Evolutionary conservation across 1,139 yeast species (phyloP).

Genomic region (Pichiaceae sp.): DNA sequence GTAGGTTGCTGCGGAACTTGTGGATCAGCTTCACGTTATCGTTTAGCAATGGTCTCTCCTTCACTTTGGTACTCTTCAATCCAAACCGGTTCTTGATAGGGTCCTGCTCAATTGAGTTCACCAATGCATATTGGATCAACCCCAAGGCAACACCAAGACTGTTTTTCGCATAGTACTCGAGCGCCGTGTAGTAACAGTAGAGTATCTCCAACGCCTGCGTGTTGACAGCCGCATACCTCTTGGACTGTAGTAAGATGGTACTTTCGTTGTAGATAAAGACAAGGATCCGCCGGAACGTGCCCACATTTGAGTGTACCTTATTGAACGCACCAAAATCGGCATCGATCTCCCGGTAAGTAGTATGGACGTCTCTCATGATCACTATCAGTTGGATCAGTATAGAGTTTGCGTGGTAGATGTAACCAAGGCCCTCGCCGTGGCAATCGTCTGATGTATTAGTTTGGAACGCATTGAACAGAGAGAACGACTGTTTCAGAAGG

Average conservation of each 20-base stretch:
- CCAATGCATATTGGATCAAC: constrained; percentile 15
- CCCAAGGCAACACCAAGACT: constrained; percentile 18
- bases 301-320: constrained; percentile 13
- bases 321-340: constrained; percentile 17
- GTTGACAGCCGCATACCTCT: not conserved
- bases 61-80: constrained; percentile 5
- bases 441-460: constrained; percentile 2
- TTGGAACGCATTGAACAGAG: constrained; percentile 11
- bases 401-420: constrained; percentile 11
- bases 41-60: constrained; percentile 13
- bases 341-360: constrained; percentile 11
- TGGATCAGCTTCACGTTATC: constrained; percentile 11
- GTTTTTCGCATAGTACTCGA: constrained; percentile 15
- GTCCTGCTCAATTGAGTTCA: constrained; percentile 17
- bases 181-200: constrained; percentile 16
- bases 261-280: constrained; percentile 16
- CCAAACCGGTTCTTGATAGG: constrained; percentile 13
- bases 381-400: constrained; percentile 16
- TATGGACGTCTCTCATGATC: constrained; percentile 14
- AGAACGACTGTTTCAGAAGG: constrained; percentile 13
- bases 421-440: constrained; percentile 7
- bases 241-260: constrained; percentile 3
- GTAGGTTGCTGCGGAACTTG: constrained; percentile 8
- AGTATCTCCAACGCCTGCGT: constrained; percentile 10
- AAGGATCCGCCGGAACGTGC: constrained; percentile 12